These are phyloP conservation scores for Neurospora sp. DNA, from an alignment of 495 filamentous ascomycete genomes.

Conservation along the genomic window DNA sequence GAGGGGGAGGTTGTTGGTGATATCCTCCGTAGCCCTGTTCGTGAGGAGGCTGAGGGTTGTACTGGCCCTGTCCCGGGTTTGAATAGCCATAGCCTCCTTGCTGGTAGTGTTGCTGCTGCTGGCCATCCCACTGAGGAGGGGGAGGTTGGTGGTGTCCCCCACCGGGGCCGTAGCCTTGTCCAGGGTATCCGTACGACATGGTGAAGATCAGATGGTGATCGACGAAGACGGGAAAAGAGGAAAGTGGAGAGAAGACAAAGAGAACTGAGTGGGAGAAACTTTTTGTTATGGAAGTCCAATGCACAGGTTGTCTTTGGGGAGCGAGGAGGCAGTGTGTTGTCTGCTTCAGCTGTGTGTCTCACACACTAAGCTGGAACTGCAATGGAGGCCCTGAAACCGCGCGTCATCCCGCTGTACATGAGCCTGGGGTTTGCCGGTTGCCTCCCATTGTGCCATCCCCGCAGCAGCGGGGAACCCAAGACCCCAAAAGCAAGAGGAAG, in stretches of 20 bases:
- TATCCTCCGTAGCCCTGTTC: conserved; percentile 9
- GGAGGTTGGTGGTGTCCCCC: conserved; percentile 9
- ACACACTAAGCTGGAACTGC: not conserved
- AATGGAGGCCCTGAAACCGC: not conserved
- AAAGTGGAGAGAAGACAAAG: not conserved
- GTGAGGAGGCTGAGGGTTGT: conserved; percentile 7
- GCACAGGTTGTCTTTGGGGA: not conserved
- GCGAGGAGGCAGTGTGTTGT: not conserved
- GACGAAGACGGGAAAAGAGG: not conserved
- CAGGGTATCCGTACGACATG: conserved; percentile 25
- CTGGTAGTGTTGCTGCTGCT: not conserved
- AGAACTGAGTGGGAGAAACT: not conserved
- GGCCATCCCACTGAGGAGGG: conserved; percentile 17
- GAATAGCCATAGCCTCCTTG: conserved; percentile 12
- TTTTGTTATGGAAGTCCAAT: conserved; percentile 1
- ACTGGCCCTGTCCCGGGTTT: conserved; percentile 17
- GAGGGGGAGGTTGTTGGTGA: conserved; percentile 11
- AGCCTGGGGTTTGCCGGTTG: not conserved
- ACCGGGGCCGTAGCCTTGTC: conserved; percentile 21
- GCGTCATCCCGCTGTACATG: not conserved
- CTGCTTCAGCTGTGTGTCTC: not conserved
- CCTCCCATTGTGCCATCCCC: not conserved
- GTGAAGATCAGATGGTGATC: not conserved
- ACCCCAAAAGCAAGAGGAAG: not conserved
- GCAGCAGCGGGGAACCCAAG: not conserved